phyloP scores from a whole-genome alignment of 768 basidiomycete species.

The Floccularia luteovirens region DNA sequence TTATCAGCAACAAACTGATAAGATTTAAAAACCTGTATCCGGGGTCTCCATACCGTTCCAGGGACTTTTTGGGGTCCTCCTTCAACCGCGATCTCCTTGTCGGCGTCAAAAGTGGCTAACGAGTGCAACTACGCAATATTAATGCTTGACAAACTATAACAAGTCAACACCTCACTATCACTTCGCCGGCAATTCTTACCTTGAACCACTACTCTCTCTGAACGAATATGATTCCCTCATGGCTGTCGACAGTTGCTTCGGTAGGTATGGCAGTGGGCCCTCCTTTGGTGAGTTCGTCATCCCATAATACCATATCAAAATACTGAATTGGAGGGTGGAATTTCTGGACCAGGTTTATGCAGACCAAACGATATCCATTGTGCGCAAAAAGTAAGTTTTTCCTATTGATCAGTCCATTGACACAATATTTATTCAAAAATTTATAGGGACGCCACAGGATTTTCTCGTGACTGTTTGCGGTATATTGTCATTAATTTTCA shows the following conservation, averaged over 20 bases:
- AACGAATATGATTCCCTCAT: constrained; percentile 39
- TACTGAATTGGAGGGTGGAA: background rate
- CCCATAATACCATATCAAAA: background rate
- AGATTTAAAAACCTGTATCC: too few relatives aligned
- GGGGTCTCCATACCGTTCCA: too few relatives aligned
- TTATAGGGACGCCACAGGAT: constrained; percentile 73
- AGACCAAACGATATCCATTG: constrained; percentile 77
- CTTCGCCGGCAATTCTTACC: too few relatives aligned
- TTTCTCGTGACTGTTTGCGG: constrained; percentile 84
- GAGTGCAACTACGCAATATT: too few relatives aligned
- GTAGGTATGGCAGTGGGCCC: constrained; percentile 82
- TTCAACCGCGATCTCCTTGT: too few relatives aligned
- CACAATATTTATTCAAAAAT: constrained; percentile 4
- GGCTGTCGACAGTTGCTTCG: constrained; percentile 65
- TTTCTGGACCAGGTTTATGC: constrained; percentile 53
- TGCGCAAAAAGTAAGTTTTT: constrained; percentile 63
- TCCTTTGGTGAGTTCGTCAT: constrained; percentile 39
- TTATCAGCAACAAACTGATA: too few relatives aligned
- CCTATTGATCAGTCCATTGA: constrained; percentile 2
- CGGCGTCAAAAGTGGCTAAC: too few relatives aligned
- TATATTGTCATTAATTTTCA: constrained; percentile 47
- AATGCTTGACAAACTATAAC: too few relatives aligned
- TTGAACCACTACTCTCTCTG: too few relatives aligned
- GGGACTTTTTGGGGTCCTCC: too few relatives aligned
- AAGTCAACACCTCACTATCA: too few relatives aligned